Conservation (phyloP, 305 asterid genomes). For the Solanum hybrid region DNA sequence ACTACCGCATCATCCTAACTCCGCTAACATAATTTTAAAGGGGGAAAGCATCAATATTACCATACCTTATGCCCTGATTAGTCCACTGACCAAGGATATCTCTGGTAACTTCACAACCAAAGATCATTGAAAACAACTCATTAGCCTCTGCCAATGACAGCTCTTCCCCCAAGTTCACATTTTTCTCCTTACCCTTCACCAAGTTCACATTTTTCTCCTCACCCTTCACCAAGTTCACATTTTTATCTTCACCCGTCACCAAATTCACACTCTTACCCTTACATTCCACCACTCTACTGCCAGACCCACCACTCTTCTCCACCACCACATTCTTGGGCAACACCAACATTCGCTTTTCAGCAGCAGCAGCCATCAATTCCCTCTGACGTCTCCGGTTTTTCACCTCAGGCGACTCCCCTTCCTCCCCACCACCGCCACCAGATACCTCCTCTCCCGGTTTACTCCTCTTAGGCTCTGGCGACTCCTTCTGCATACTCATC, state of each 20-base stretch:
- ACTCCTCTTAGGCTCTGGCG: slow-evolving; percentile 95
- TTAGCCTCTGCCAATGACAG: slow-evolving; percentile 49
- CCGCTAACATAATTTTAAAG: not conserved
- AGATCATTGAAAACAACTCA: slow-evolving; percentile 62
- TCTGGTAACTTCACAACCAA: slow-evolving; percentile 52
- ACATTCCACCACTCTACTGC: slow-evolving; percentile 22
- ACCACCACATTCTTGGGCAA: not conserved
- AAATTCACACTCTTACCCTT: slow-evolving; percentile 16
- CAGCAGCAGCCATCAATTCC: slow-evolving; percentile 94
- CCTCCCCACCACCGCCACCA: slow-evolving; percentile 24
- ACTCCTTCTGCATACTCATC: slow-evolving; percentile 63
- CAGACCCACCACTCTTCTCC: slow-evolving; percentile 27
- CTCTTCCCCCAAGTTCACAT: slow-evolving; percentile 5
- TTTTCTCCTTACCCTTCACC: not conserved
- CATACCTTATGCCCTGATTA: slow-evolving; percentile 91
- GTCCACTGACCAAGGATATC: slow-evolving; percentile 93
- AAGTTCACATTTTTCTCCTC: slow-evolving; percentile 1
- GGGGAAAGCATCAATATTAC: not conserved
- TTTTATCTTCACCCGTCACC: not conserved
- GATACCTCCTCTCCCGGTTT: slow-evolving; percentile 46
- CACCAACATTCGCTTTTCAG: slow-evolving; percentile 53
- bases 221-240: not conserved
- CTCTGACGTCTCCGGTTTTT: slow-evolving; percentile 49
- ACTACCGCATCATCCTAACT: not conserved
- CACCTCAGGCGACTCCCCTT: slow-evolving; percentile 41